A percentile compares a stretch with the other conserved stretches of the same genome.
phyloP scores from a whole-genome alignment of 345 rosid genomes.

The Angophora floribunda region DNA sequence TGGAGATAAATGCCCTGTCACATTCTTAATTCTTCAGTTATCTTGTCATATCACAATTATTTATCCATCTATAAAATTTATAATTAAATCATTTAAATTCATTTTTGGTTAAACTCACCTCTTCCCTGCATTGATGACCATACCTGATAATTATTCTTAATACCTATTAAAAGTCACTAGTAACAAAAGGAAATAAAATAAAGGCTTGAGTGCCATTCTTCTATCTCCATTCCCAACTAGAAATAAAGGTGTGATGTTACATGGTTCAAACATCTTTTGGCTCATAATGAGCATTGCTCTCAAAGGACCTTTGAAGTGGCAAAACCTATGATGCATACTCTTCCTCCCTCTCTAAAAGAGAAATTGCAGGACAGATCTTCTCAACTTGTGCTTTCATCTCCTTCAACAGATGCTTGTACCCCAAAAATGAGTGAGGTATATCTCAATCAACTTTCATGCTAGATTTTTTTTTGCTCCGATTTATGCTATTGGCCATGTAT shows the following conservation, averaged over 20 bases:
- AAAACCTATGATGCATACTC: background rate
- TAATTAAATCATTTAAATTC: too few species aligned
- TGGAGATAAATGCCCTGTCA: too few species aligned
- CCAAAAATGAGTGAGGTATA: background rate
- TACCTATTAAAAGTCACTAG: too few species aligned
- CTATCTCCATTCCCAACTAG: background rate
- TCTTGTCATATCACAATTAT: too few species aligned
- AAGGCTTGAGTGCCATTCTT: background rate
- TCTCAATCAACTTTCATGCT: background rate
- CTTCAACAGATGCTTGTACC: background rate
- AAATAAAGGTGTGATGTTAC: background rate
- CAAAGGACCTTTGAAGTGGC: background rate
- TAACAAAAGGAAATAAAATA: background rate
- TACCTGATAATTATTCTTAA: too few species aligned
- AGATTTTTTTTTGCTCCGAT: too few species aligned
- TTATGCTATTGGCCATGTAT: background rate
- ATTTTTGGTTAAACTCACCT: too few species aligned
- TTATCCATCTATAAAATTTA: too few species aligned
- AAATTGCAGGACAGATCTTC: background rate
- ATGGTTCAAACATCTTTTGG: background rate
- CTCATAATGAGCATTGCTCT: background rate
- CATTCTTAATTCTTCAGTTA: too few species aligned
- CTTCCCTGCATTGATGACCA: too few species aligned
- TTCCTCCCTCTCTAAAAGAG: background rate
- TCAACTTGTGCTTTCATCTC: background rate